These are phyloP conservation scores for Hamigera avellanea DNA, from an alignment of 495 filamentous ascomycete genomes.

Conservation along the genomic window DNA sequence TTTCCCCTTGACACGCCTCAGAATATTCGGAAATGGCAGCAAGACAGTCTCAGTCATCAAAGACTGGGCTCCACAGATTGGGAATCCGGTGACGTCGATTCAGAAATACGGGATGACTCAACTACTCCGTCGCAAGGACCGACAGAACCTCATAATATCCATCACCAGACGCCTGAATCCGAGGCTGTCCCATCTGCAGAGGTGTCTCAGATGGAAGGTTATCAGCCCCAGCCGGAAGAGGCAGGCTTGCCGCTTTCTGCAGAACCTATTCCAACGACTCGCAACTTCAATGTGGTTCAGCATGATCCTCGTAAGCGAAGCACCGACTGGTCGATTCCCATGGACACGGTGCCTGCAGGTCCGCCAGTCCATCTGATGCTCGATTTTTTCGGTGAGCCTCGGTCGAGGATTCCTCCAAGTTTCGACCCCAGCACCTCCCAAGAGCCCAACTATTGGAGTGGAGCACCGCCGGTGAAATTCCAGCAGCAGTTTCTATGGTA, in stretches of 20 bases:
- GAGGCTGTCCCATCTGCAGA: not conserved
- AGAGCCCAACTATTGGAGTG: slow-evolving; percentile 18
- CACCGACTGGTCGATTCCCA: not conserved
- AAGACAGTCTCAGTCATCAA: slow-evolving; percentile 10
- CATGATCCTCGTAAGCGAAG: not conserved
- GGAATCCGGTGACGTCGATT: not conserved
- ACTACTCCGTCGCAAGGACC: not conserved
- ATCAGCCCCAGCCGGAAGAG: not conserved
- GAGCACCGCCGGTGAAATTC: slow-evolving; percentile 23
- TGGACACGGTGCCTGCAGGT: not conserved
- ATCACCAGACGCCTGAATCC: not conserved
- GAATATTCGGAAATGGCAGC: slow-evolving; percentile 26
- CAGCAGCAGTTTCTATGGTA: slow-evolving; percentile 29
- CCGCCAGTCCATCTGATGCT: not conserved
- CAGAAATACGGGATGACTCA: not conserved
- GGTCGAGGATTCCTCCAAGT: not conserved
- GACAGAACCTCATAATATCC: not conserved
- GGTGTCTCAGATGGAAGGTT: not conserved
- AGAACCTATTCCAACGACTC: not conserved
- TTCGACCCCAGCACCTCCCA: slow-evolving; percentile 4
- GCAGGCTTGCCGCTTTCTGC: not conserved
- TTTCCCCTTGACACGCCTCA: slow-evolving; percentile 22
- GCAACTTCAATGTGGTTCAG: not conserved
- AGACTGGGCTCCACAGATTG: not conserved
- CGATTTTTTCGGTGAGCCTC: not conserved